Evolutionary conservation across 495 filamentous ascomycete genomes (phyloP), one percentile per base, ranked within the genome.

Genomic region (Xylaria telfairii): DNA sequence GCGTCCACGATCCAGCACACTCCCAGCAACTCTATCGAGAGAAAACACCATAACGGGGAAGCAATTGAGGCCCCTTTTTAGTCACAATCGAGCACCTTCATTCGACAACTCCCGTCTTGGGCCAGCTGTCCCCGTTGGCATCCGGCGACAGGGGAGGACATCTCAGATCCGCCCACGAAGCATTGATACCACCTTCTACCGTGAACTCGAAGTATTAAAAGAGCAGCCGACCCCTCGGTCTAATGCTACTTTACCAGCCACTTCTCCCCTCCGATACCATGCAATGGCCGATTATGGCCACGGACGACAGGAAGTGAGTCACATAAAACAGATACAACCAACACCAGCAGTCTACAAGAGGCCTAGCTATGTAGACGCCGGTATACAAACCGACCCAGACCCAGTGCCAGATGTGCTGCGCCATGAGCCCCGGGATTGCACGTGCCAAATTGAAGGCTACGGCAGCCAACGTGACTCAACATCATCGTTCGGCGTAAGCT

Each of bases 121-220:
- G 1, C 67, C 74, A 15, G 53, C 70, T 26, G 74, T 77, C 15
- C 69, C 76, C n/a, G 34, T 77, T 1, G 76, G 74, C 12, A 63
- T 77, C 46, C 54, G 72, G n/a, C 70, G 68, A 34, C 70, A 59
- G 37, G 63, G 46, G 41, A 49, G 76, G 49, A 65, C 72, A 30
- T 77, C 73, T 57, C 71, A 65, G 3, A 74, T 64, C 28, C 76
- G 76, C 12, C 76, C 76, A 37, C 76, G 73, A 6, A 77, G 76
- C 28, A 56, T 77, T 28, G 72, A 73, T 7, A 68, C 72, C n/a
- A 66, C 62, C 5, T 28, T 21, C 26, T 28, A 63, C 28, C 68
- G 15, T 3, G 74, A 76, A 28, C 65, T 77, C 13, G 74, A 67
- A 21, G 70, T 73, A 56, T 28, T 77, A 9, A 77, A 73, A 53